Percentiles rank a stretch among this genome's conserved stretches.
Conservation (phyloP, 1,284 basidiomycete genomes). For the Kwoniella shivajii region DNA sequence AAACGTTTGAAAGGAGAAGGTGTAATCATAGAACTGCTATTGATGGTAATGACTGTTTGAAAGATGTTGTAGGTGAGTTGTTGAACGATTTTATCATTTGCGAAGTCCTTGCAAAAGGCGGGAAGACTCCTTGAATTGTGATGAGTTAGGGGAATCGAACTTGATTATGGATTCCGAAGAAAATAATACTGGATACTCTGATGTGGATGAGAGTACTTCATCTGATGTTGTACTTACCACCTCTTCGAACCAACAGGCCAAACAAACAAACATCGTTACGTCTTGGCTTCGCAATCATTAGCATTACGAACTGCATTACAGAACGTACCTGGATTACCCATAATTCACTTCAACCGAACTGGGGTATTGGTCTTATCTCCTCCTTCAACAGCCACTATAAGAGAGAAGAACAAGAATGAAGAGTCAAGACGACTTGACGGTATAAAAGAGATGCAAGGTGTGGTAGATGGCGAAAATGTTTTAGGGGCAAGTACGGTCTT, state of each 20-base stretch:
- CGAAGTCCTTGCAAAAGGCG: not conserved
- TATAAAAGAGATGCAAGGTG: constrained; percentile 35
- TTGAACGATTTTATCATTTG: not conserved
- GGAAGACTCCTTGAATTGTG: too few relatives aligned
- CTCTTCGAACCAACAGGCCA: constrained; percentile 67
- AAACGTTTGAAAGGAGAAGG: constrained; percentile 85
- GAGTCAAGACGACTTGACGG: constrained; percentile 50
- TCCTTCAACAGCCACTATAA: constrained; percentile 72
- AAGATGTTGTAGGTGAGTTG: constrained; percentile 76
- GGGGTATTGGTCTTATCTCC: constrained; percentile 89
- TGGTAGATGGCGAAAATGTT: constrained; percentile 52
- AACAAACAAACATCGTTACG: constrained; percentile 88
- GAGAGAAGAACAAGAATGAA: constrained; percentile 65
- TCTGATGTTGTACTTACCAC: too few relatives aligned
- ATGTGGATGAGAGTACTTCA: too few relatives aligned
- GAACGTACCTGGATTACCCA: constrained; percentile 74
- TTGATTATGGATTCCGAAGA: too few relatives aligned
- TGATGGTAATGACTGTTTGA: constrained; percentile 78
- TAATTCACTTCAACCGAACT: constrained; percentile 81
- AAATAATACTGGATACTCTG: too few relatives aligned
- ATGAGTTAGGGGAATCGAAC: too few relatives aligned
- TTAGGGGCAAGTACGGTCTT: constrained; percentile 60
- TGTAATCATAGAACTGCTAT: constrained; percentile 90
- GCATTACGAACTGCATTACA: constrained; percentile 68
- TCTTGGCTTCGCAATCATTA: constrained; percentile 76